phyloP scores from a whole-genome alignment of 345 rosid genomes.

The Gossypioides kirkii region DNA sequence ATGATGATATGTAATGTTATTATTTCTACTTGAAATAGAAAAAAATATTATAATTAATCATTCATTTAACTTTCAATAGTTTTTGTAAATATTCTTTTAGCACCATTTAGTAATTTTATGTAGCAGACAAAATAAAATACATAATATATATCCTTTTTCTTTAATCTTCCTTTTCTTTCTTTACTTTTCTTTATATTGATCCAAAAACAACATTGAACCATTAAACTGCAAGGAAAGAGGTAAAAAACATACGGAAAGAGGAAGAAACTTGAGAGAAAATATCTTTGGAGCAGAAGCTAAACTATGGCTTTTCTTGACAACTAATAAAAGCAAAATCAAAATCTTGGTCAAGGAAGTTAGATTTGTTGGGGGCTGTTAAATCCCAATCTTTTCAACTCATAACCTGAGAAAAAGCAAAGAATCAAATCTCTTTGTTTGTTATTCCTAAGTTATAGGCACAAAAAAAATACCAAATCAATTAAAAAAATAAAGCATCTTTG shows the following conservation, averaged over 20 bases:
- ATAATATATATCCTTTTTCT: too few species aligned
- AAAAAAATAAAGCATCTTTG: slow-evolving; percentile 27
- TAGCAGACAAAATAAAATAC: too few species aligned
- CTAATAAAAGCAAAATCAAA: neutral
- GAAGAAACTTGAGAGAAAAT: neutral
- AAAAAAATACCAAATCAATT: slow-evolving; percentile 22
- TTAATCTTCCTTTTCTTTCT: too few species aligned
- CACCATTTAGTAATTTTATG: too few species aligned
- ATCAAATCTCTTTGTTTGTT: slow-evolving; percentile 18
- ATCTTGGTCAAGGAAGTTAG: neutral
- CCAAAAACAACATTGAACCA: too few species aligned
- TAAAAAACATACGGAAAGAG: neutral
- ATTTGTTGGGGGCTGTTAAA: neutral
- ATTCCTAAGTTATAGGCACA: slow-evolving; percentile 9
- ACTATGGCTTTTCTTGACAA: neutral
- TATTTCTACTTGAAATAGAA: too few species aligned
- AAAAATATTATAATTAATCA: too few species aligned
- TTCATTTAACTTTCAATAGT: too few species aligned
- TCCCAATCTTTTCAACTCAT: neutral
- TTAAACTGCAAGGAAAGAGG: neutral
- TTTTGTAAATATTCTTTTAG: too few species aligned
- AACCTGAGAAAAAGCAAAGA: slow-evolving; percentile 23
- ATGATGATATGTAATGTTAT: too few species aligned
- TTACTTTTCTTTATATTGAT: too few species aligned
- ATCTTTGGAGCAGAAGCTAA: neutral